Conservation (phyloP, 169 alveolate species). For the Theileria parva region DNA sequence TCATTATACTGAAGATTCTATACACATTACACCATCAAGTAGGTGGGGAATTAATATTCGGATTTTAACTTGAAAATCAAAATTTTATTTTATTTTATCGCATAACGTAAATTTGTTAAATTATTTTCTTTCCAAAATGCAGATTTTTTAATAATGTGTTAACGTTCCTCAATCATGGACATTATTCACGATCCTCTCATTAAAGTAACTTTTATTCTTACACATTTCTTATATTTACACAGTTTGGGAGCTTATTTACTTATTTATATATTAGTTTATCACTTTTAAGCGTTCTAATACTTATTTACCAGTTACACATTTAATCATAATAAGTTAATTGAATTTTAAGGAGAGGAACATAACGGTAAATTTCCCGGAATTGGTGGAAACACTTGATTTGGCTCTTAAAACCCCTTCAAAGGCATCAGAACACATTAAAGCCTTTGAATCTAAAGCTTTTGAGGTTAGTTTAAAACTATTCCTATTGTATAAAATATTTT, state of each 20-base stretch:
- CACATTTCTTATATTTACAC: not conserved
- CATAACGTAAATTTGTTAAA: not conserved
- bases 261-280: not conserved
- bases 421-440: conserved; percentile 16
- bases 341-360: conserved; percentile 26
- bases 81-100: not conserved
- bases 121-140: not conserved
- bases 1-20: not conserved
- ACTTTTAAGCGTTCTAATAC: not conserved
- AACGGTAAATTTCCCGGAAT: conserved; percentile 10
- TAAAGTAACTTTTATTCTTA: not conserved
- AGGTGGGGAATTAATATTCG: conserved; percentile 4
- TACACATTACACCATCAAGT: conserved; percentile 8
- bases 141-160: conserved; percentile 7
- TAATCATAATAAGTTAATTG: not conserved
- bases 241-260: no score
- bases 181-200: conserved; percentile 17
- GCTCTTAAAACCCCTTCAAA: conserved; percentile 27
- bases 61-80: not conserved
- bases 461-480: conserved; percentile 10
- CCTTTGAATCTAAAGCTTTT: conserved; percentile 42
- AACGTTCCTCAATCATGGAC: not conserved
- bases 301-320: not conserved
- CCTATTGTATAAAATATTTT: not conserved
- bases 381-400: conserved; percentile 21